Conservation (phyloP, 352 stramenopile species). For the Globisporangium spiculum region DNA sequence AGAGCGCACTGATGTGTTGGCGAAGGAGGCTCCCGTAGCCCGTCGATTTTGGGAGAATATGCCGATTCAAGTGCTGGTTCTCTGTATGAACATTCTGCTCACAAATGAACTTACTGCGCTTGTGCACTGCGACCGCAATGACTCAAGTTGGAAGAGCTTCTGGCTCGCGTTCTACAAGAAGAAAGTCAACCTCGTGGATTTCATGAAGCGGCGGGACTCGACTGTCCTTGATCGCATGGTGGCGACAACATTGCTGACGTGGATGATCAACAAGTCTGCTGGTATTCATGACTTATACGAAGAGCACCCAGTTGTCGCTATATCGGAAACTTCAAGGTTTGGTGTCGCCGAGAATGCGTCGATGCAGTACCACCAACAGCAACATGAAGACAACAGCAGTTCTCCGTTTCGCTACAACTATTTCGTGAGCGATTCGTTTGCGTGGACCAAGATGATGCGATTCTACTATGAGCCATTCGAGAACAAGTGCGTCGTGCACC, state of each 20-base stretch:
- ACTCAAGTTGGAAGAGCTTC: constrained; percentile 40
- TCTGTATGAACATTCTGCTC: constrained; percentile 56
- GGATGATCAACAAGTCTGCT: constrained; percentile 44
- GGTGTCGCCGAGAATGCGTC: not conserved
- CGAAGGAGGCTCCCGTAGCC: not conserved
- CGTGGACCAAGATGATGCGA: constrained; percentile 57
- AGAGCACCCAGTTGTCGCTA: constrained; percentile 25
- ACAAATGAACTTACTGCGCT: constrained; percentile 49
- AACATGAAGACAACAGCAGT: constrained; percentile 24
- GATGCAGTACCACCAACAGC: constrained; percentile 11
- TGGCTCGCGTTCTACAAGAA: constrained; percentile 48
- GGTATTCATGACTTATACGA: constrained; percentile 49
- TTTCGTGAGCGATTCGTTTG: constrained; percentile 41
- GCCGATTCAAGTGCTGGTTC: constrained; percentile 51
- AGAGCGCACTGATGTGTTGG: not conserved
- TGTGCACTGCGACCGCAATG: constrained; percentile 35
- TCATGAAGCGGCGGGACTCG: constrained; percentile 28
- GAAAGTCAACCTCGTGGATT: constrained; percentile 42
- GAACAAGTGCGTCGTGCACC: constrained; percentile 51
- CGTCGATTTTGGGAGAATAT: constrained; percentile 31
- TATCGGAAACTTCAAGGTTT: not conserved
- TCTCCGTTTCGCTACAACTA: constrained; percentile 43
- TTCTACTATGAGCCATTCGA: constrained; percentile 64
- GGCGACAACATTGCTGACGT: constrained; percentile 39
- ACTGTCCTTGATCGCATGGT: constrained; percentile 34